These are phyloP conservation scores for Selenicereus undatus DNA, from an alignment of 148 eudicot species.

Conservation along the genomic window DNA sequence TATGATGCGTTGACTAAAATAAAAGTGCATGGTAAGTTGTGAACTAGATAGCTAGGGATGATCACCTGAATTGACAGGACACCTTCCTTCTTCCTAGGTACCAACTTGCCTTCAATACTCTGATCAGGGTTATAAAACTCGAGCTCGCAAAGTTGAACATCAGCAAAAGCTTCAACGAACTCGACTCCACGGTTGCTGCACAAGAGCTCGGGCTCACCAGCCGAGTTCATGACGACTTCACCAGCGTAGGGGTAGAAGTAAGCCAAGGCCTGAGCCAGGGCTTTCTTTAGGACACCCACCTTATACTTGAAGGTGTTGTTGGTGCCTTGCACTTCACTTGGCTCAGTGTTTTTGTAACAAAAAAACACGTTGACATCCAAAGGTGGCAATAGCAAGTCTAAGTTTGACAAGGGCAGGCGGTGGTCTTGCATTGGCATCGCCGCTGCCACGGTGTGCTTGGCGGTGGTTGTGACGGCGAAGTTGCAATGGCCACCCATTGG, in stretches of 20 bases:
- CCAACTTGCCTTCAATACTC: slow-evolving; percentile 54
- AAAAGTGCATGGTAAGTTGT: background rate
- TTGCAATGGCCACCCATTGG: slow-evolving; percentile 25
- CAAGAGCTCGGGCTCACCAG: slow-evolving; percentile 63
- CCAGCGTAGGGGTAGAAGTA: slow-evolving; percentile 52
- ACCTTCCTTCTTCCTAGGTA: slow-evolving; percentile 47
- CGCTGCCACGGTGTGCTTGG: slow-evolving; percentile 32
- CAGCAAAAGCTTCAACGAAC: slow-evolving; percentile 52
- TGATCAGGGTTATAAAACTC: slow-evolving; percentile 47
- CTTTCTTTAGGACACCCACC: slow-evolving; percentile 38
- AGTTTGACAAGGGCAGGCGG: slow-evolving; percentile 49
- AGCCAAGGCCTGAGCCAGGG: slow-evolving; percentile 43
- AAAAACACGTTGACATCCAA: slow-evolving; percentile 48
- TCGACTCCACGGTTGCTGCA: slow-evolving; percentile 76
- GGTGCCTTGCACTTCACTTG: background rate
- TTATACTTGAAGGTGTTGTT: slow-evolving; percentile 7
- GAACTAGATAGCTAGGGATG: background rate
- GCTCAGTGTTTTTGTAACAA: slow-evolving; percentile 37
- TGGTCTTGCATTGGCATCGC: slow-evolving; percentile 44
- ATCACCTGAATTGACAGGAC: slow-evolving; percentile 68
- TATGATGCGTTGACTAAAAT: too few species aligned
- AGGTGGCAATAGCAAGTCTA: slow-evolving; percentile 55
- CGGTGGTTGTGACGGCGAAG: slow-evolving; percentile 24
- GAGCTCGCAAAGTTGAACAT: slow-evolving; percentile 38
- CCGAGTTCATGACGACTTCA: slow-evolving; percentile 39